phyloP scores from a whole-genome alignment of 352 stramenopile genomes.

The Phytopythium oedochilum region DNA sequence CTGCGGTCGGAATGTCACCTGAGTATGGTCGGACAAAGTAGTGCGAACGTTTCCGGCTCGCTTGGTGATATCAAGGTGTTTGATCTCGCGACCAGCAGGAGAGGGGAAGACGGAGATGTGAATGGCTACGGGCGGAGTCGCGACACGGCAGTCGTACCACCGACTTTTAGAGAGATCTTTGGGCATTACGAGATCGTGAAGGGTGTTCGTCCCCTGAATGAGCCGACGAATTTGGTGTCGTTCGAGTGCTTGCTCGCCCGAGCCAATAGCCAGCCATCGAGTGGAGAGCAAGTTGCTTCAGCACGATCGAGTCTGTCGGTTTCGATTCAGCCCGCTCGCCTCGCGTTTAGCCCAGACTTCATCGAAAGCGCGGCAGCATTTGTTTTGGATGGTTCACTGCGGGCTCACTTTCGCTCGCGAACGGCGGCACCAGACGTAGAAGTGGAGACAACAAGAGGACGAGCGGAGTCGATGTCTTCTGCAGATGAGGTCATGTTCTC shows the following conservation, averaged over 20 bases:
- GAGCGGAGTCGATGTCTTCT: slow-evolving; percentile 3
- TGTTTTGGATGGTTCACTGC: slow-evolving; percentile 47
- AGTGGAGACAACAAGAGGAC: neutral
- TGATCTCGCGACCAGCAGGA: slow-evolving; percentile 44
- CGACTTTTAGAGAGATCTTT: slow-evolving; percentile 2
- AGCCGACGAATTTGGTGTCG: slow-evolving; percentile 23
- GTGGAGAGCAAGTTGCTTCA: neutral
- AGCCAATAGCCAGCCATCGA: slow-evolving; percentile 3
- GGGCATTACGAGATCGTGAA: neutral
- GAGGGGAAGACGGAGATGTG: slow-evolving; percentile 16
- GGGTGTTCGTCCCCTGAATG: neutral
- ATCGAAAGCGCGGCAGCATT: slow-evolving; percentile 56
- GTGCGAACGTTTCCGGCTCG: slow-evolving; percentile 37
- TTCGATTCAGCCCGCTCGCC: slow-evolving; percentile 43
- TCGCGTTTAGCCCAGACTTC: slow-evolving; percentile 55
- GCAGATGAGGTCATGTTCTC: neutral
- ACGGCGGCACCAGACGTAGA: neutral
- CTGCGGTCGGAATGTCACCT: slow-evolving; percentile 41
- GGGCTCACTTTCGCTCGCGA: slow-evolving; percentile 32
- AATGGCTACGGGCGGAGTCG: slow-evolving; percentile 4
- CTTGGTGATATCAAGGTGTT: slow-evolving; percentile 72
- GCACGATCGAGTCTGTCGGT: slow-evolving; percentile 36
- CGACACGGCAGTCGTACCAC: neutral
- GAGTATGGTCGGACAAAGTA: slow-evolving; percentile 15
- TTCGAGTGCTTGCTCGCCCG: slow-evolving; percentile 41